These are phyloP conservation scores for Diaporthe aspalathi DNA, from an alignment of 2,329 filamentous ascomycete species.

Conservation along the genomic window DNA sequence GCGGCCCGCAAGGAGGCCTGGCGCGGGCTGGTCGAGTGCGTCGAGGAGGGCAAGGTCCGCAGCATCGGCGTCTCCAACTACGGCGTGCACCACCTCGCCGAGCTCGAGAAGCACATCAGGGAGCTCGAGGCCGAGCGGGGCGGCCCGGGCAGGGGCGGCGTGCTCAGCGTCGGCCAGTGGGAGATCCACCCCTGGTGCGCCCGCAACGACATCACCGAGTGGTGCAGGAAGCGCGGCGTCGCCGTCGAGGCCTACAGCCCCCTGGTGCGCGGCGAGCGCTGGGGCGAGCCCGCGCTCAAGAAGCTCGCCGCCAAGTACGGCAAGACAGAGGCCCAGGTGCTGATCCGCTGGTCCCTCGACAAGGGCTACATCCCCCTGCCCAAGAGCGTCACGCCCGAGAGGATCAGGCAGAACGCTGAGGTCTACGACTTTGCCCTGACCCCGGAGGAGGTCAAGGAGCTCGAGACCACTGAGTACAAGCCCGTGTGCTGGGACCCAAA, in stretches of 20 bases:
- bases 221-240: conserved; percentile 74
- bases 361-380: conserved; percentile 79
- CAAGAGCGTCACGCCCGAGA: conserved; percentile 73
- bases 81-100: conserved; percentile 71
- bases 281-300: conserved; percentile 74
- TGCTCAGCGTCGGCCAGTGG: conserved; percentile 86
- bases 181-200: conserved; percentile 92
- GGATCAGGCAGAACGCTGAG: conserved; percentile 73
- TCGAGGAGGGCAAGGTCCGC: conserved; percentile 70
- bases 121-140: conserved; percentile 72
- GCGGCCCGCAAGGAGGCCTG: conserved; percentile 68
- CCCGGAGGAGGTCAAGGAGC: conserved; percentile 61
- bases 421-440: conserved; percentile 68
- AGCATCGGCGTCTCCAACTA: conserved; percentile 75
- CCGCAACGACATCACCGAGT: conserved; percentile 81
- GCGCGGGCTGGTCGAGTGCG: conserved; percentile 72
- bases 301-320: conserved; percentile 76
- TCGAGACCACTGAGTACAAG: conserved; percentile 65
- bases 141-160: conserved; percentile 73
- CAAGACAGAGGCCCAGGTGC: conserved; percentile 79
- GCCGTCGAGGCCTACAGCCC: conserved; percentile 74
- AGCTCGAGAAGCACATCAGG: conserved; percentile 68
- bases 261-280: conserved; percentile 74
- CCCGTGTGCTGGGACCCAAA: conserved; percentile 69
- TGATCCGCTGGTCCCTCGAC: conserved; percentile 85